Conservation (phyloP, 208 protist species). For the Endotrypanum monterogeii region DNA sequence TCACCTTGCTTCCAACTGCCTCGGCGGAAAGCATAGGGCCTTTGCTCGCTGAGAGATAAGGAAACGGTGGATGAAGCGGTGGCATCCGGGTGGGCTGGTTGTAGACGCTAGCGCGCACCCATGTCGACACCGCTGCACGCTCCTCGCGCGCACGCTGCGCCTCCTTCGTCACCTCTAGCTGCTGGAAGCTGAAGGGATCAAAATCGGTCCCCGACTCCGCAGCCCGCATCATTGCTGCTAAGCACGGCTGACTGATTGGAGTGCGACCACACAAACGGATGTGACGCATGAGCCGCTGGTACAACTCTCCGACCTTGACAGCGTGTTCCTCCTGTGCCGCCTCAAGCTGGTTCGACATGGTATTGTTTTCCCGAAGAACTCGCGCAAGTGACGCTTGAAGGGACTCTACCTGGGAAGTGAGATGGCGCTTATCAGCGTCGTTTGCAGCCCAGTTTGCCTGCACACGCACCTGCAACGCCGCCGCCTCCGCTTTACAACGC, state of each 20-base stretch:
- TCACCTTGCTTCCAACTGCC: conserved; percentile 21
- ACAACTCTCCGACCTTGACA: conserved; percentile 26
- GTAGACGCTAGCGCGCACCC: conserved; percentile 45
- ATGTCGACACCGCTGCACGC: conserved; percentile 27
- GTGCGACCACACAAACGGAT: conserved; percentile 18
- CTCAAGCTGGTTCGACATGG: conserved; percentile 20
- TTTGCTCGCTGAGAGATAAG: conserved; percentile 18
- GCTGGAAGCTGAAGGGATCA: conserved; percentile 30
- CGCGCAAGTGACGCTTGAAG: conserved; percentile 29
- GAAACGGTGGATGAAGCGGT: conserved; percentile 35
- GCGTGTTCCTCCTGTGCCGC: conserved; percentile 20
- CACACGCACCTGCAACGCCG: conserved; percentile 54
- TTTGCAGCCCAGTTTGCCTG: conserved; percentile 35
- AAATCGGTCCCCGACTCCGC: conserved; percentile 25
- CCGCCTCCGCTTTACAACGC: conserved; percentile 51
- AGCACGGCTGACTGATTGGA: conserved; percentile 31
- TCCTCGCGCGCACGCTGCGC: conserved; percentile 28
- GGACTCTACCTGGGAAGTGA: conserved; percentile 41
- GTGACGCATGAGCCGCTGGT: conserved; percentile 23
- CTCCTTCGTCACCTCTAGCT: conserved; percentile 21
- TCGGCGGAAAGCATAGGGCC: conserved; percentile 26
- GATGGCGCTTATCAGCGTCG: conserved; percentile 45
- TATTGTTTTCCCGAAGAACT: conserved; percentile 25
- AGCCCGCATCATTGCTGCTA: conserved; percentile 32
- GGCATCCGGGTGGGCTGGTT: conserved; percentile 38